phyloP scores from a whole-genome alignment of 225 moss, liverwort and hornwort species.

The Physcomitrium patens region DNA sequence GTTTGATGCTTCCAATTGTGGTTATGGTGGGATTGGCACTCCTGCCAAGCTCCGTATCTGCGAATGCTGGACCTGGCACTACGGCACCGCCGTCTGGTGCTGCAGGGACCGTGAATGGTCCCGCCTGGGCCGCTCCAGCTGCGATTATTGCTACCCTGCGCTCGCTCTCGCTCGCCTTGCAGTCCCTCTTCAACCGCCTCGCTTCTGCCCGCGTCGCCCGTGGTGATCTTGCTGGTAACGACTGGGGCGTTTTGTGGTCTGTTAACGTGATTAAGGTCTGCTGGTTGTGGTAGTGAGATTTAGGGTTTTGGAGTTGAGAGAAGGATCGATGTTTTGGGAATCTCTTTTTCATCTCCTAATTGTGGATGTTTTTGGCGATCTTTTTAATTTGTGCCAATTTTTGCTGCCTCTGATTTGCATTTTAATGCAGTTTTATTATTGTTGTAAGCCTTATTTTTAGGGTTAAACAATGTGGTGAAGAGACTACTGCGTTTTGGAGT shows the following conservation, averaged over 20 bases:
- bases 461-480: no score
- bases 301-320: slow-evolving; percentile 13
- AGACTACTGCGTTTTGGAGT: no score
- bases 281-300: background rate
- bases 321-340: background rate
- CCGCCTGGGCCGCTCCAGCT: slow-evolving; percentile 44
- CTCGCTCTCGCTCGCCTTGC: slow-evolving; percentile 47
- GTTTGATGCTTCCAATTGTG: no score
- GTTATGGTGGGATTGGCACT: background rate
- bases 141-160: slow-evolving; percentile 40
- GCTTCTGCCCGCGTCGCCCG: slow-evolving; percentile 38
- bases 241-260: no score
- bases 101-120: background rate
- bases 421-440: no score
- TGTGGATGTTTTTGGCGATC: no score
- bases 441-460: no score
- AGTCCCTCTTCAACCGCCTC: slow-evolving; percentile 49
- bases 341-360: no score
- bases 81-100: background rate
- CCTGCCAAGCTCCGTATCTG: slow-evolving; percentile 36
- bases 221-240: slow-evolving; percentile 40
- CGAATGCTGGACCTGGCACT: slow-evolving; percentile 19
- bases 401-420: no score
- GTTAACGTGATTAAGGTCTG: no score
- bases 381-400: no score